Conservation (phyloP, 148 eudicot species). For the Polygonum aviculare region DNA sequence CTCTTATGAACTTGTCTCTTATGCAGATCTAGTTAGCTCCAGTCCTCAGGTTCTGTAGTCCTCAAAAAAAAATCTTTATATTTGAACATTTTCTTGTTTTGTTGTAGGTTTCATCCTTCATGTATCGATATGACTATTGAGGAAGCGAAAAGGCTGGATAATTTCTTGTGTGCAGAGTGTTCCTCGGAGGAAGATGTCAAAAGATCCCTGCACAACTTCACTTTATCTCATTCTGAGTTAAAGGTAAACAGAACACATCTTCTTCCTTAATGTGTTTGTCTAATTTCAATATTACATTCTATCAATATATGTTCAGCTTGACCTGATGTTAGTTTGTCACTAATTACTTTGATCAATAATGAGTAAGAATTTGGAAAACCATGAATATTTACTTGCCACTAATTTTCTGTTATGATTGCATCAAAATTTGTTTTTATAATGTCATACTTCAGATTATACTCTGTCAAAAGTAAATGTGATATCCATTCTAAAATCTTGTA, state of each 20-base stretch:
- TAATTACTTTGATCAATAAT: neutral
- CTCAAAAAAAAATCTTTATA: neutral
- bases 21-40: neutral
- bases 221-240: slow-evolving; percentile 14
- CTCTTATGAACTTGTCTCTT: neutral
- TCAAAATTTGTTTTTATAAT: neutral
- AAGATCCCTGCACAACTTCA: slow-evolving; percentile 15
- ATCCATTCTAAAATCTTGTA: neutral
- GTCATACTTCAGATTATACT: neutral
- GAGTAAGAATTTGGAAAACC: neutral
- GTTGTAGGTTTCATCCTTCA: slow-evolving; percentile 23
- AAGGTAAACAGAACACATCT: slow-evolving; percentile 16
- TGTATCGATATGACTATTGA: slow-evolving; percentile 21
- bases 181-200: slow-evolving; percentile 16
- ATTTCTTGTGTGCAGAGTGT: slow-evolving; percentile 21
- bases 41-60: no score
- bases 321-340: neutral
- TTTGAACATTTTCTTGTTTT: neutral
- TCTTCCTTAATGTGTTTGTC: neutral
- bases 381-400: neutral
- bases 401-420: neutral
- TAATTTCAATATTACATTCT: neutral
- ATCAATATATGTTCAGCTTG: neutral
- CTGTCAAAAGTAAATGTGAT: neutral
- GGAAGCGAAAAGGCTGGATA: slow-evolving; percentile 21